phyloP scores from a whole-genome alignment of 1,284 basidiomycete genomes.

The Marasmius fiardii region DNA sequence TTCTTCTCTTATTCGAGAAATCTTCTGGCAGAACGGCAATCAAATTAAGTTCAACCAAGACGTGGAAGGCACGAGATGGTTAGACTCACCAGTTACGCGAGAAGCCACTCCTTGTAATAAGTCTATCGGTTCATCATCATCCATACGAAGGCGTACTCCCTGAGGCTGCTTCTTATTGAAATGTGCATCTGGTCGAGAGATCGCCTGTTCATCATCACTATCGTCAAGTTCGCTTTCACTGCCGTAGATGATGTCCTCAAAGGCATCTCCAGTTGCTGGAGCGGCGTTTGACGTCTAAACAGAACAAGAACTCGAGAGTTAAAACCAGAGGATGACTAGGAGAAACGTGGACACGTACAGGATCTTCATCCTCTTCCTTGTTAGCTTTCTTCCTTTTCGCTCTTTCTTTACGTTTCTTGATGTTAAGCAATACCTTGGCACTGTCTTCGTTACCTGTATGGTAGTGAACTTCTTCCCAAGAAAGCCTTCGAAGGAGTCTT shows the following conservation, averaged over 20 bases:
- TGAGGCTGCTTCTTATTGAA: conserved; percentile 31
- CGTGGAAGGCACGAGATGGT: conserved; percentile 2
- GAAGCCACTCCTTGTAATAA: conserved; percentile 83
- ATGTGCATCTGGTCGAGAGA: conserved; percentile 29
- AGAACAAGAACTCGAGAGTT: neutral
- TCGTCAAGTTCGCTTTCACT: conserved; percentile 85
- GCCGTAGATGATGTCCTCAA: conserved; percentile 94
- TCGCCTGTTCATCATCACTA: conserved; percentile 54
- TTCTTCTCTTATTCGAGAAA: conserved; percentile 53
- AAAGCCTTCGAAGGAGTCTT: conserved; percentile 90
- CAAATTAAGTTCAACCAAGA: conserved; percentile 3
- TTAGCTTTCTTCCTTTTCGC: conserved; percentile 75
- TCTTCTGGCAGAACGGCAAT: conserved; percentile 37
- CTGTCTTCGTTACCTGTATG: conserved; percentile 76
- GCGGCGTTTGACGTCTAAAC: conserved; percentile 38
- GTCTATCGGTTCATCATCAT: conserved; percentile 96
- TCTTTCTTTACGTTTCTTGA: conserved; percentile 89
- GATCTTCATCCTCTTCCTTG: conserved; percentile 51
- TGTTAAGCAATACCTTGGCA: conserved; percentile 81
- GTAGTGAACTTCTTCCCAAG: conserved; percentile 80
- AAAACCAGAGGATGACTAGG: neutral
- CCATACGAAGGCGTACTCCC: conserved; percentile 73
- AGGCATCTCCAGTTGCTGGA: conserved; percentile 75
- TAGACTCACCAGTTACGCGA: conserved; percentile 67
- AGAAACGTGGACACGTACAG: conserved; percentile 29